phyloP scores from a whole-genome alignment of 73 alveolate genomes.

The Durusdinium trenchii region DNA sequence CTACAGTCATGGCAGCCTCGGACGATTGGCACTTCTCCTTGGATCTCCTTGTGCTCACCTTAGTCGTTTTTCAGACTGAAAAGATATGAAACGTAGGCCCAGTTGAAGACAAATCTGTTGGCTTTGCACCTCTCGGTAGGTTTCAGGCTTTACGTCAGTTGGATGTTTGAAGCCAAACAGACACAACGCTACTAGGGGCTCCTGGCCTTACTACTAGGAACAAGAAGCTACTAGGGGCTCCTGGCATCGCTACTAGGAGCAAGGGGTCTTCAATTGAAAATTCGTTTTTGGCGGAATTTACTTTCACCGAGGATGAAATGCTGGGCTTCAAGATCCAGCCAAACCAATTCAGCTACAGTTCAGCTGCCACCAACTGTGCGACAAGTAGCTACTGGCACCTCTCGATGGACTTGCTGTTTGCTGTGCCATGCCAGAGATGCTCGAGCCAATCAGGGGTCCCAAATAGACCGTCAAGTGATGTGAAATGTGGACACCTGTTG shows the following conservation, averaged over 20 bases:
- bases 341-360: conserved; percentile 51
- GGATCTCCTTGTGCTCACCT: background rate
- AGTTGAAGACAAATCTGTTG: too few species aligned
- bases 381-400: conserved; percentile 8
- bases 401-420: background rate
- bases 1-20: conserved; percentile 40
- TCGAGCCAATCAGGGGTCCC: background rate
- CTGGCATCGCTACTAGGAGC: too few species aligned
- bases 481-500: too few species aligned
- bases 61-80: background rate
- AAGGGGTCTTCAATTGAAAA: too few species aligned
- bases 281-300: too few species aligned
- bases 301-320: conserved; percentile 23
- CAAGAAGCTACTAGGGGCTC: too few species aligned
- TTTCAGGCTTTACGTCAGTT: too few species aligned
- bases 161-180: too few species aligned
- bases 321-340: background rate
- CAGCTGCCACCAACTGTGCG: conserved; percentile 40
- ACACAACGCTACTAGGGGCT: too few species aligned
- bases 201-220: too few species aligned
- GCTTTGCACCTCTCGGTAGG: too few species aligned
- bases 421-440: conserved; percentile 5
- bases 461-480: background rate
- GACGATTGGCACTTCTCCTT: conserved; percentile 48
- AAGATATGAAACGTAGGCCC: too few species aligned